Percentiles rank a stretch among this genome's conserved stretches.
Evolutionary conservation across 768 basidiomycete species (phyloP).

Genomic region (Kwoniella europaea): DNA sequence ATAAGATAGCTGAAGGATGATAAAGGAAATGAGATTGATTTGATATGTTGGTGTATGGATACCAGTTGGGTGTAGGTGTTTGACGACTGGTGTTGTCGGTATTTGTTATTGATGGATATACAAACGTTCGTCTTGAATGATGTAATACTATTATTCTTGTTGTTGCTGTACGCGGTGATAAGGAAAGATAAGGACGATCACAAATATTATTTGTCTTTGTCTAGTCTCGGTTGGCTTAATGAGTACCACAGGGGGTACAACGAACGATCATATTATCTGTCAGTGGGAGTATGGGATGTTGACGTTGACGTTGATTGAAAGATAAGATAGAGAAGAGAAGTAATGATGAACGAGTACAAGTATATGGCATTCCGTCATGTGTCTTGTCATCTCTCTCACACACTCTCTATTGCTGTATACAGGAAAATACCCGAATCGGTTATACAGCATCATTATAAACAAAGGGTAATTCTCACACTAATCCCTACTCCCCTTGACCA

Average conservation of each 20-base stretch:
- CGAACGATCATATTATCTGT: constrained; percentile 20
- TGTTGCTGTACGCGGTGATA: not conserved
- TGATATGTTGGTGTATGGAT: not conserved
- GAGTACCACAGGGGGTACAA: constrained; percentile 26
- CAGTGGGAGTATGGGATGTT: not conserved
- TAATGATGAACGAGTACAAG: not conserved
- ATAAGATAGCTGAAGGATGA: not conserved
- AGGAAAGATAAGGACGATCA: not conserved
- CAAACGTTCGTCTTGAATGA: constrained; percentile 20
- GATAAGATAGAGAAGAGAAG: not conserved
- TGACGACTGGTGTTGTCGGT: not conserved
- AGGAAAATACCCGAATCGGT: constrained; percentile 4
- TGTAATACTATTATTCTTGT: not conserved
- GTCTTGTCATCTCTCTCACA: not conserved
- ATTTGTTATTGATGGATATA: not conserved
- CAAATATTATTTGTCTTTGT: not conserved
- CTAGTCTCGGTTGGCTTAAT: constrained; percentile 15
- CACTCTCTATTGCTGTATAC: not conserved
- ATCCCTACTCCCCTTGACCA: not conserved
- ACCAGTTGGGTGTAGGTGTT: not conserved
- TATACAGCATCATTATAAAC: constrained; percentile 8
- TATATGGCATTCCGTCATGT: constrained; percentile 10
- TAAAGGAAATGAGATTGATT: not conserved
- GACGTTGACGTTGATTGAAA: not conserved
- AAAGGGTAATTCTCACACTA: constrained; percentile 15